Evolutionary conservation across 192 early-diverging fungal species (phyloP).

Genomic region (Coemansia sp.): DNA sequence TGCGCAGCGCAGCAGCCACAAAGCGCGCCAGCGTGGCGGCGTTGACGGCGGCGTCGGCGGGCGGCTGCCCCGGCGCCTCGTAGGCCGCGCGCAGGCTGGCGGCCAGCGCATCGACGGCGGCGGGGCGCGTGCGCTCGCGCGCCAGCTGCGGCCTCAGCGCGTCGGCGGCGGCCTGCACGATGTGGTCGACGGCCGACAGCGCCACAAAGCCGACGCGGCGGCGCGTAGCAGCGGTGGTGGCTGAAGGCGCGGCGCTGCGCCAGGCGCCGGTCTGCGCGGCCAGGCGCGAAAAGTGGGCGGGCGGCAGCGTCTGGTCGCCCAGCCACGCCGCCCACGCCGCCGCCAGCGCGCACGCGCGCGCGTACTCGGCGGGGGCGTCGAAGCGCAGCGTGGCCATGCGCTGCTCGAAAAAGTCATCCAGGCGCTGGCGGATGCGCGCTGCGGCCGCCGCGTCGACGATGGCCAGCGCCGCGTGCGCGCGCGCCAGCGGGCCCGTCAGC

Average conservation of each 20-base stretch:
- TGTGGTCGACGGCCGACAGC: slow-evolving; percentile 50
- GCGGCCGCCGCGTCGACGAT: background rate
- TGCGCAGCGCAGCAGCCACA: slow-evolving; percentile 24
- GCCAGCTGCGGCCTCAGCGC: slow-evolving; percentile 25
- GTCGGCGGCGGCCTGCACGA: slow-evolving; percentile 48
- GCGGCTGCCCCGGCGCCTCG: no score
- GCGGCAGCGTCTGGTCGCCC: slow-evolving; percentile 30
- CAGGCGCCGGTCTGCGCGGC: slow-evolving; percentile 22
- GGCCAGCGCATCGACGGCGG: slow-evolving; percentile 17
- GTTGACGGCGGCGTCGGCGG: slow-evolving; percentile 30
- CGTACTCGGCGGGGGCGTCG: background rate
- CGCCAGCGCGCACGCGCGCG: slow-evolving; percentile 35
- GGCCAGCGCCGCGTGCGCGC: slow-evolving; percentile 11
- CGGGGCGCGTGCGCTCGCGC: slow-evolving; percentile 16
- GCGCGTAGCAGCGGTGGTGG: background rate
- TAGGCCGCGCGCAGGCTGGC: slow-evolving; percentile 27
- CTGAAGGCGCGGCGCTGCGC: background rate
- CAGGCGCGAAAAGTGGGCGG: slow-evolving; percentile 4
- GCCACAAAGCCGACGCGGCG: slow-evolving; percentile 42
- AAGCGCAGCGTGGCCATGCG: slow-evolving; percentile 2
- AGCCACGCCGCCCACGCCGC: slow-evolving; percentile 48
- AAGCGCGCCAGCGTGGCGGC: slow-evolving; percentile 41
- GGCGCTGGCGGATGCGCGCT: slow-evolving; percentile 5
- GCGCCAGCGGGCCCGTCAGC: slow-evolving; percentile 31
- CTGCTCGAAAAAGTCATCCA: slow-evolving; percentile 22